phyloP scores from a whole-genome alignment of 1,284 basidiomycete species.

The Blastosporella zonata region DNA sequence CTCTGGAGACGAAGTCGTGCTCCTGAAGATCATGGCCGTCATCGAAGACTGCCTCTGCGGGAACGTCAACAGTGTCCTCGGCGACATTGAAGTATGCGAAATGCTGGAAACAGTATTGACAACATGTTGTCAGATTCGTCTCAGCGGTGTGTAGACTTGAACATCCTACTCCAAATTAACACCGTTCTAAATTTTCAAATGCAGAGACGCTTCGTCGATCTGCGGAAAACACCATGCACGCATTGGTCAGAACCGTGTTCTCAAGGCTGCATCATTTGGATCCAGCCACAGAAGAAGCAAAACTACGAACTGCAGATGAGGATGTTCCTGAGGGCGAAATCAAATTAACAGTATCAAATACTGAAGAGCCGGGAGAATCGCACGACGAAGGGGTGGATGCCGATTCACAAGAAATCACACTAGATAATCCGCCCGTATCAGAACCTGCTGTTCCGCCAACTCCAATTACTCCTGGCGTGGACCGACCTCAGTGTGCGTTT shows the following conservation, averaged over 20 bases:
- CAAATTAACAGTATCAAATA: slow-evolving; percentile 53
- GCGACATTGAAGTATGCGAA: slow-evolving; percentile 95
- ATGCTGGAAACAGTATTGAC: slow-evolving; percentile 98
- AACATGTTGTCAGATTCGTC: slow-evolving; percentile 94
- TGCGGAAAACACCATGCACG: slow-evolving; percentile 94
- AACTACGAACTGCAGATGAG: slow-evolving; percentile 46
- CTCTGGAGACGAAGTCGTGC: slow-evolving; percentile 93
- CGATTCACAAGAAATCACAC: slow-evolving; percentile 19
- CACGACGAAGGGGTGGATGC: slow-evolving; percentile 7
- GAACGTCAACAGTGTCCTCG: slow-evolving; percentile 63
- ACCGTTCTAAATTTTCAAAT: slow-evolving; percentile 1
- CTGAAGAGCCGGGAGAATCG: slow-evolving; percentile 14
- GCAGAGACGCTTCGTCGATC: slow-evolving; percentile 87
- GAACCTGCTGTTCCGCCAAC: slow-evolving; percentile 18
- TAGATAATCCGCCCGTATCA: slow-evolving; percentile 13
- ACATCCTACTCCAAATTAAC: background rate
- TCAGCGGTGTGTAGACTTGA: slow-evolving; percentile 73
- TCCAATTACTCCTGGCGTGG: slow-evolving; percentile 17
- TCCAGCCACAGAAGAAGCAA: slow-evolving; percentile 64
- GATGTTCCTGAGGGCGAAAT: slow-evolving; percentile 55
- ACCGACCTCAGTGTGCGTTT: slow-evolving; percentile 44
- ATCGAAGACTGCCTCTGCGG: slow-evolving; percentile 84
- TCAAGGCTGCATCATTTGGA: slow-evolving; percentile 68
- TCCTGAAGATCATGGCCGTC: slow-evolving; percentile 89
- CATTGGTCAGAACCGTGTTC: slow-evolving; percentile 83